Evolutionary conservation across 371 early-diverging fungal genomes (phyloP), one percentile per base, ranked within the genome.

Genomic region (Mortierella sp.): DNA sequence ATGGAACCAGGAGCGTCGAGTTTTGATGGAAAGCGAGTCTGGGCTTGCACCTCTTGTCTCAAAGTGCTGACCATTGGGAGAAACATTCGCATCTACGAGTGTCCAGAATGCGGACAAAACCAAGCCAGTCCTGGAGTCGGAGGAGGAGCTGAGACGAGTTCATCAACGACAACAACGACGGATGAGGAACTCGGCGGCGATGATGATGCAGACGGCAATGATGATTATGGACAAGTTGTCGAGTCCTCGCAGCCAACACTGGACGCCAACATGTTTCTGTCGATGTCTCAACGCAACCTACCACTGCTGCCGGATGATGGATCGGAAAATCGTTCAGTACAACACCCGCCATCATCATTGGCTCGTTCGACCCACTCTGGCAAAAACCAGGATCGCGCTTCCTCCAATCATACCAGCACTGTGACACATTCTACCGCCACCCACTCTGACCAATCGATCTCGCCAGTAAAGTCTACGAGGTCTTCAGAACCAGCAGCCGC

Each of bases 21-120:
- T 2, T 28, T 61, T 61, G 67, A 37, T 40, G 67, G 4, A 21
- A 67, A 67, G 24, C 19, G 37, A 40, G 37, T 24, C 40, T 67
- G 67, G 67, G 67, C 67, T 3, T 67, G 67, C 40, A 67, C 10
- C 3, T 67, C 21, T 21, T 67, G 67, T 21, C 24, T 11, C 19
- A 67, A 67, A 37, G 67, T 67, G 67, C 37, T 40, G 67, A 21
- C 34, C 34, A 14, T 67, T 8, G 67, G 67, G 3, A 37, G 24
- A 8, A 24, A 67, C 21, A 21, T 40, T 24, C 67, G 11, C 3
- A 67, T 67, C 14, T 2, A 67, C 21, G 37, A 40, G 21, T 67
- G 67, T 34, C 67, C 67, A 24, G 67, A 37, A 9, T 67, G 67
- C 67, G 67, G 67, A 67, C 67, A 40, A 67, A 67, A 67, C 37